Conservation (phyloP, 106 monocot species). For the Amphibolis antarctica region DNA sequence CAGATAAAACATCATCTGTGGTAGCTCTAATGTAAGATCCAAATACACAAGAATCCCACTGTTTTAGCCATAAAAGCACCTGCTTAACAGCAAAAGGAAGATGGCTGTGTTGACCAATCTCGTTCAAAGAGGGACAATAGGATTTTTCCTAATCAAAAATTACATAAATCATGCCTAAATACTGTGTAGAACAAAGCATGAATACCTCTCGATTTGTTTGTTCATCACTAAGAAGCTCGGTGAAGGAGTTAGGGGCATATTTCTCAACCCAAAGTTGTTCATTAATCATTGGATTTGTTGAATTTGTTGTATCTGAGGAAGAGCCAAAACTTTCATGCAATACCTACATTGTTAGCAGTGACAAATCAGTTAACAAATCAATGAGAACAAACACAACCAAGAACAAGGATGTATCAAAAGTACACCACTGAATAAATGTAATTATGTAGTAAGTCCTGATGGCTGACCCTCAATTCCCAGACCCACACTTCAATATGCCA, state of each 20-base stretch:
- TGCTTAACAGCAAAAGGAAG: conserved; percentile 8
- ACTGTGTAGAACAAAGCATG: not conserved
- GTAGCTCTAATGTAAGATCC: conserved; percentile 80
- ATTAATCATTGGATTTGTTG: conserved; percentile 13
- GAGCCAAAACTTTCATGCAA: conserved; percentile 42
- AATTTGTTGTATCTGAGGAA: conserved; percentile 8
- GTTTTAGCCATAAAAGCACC: conserved; percentile 95
- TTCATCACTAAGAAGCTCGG: conserved; percentile 93
- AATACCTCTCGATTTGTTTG: conserved; percentile 89
- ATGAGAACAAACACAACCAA: not conserved
- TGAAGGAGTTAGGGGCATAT: conserved; percentile 89
- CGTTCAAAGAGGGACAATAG: not conserved
- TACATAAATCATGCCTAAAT: not conserved
- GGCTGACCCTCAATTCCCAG: too few relatives aligned
- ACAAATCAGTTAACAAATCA: not conserved
- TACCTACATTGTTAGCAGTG: conserved; percentile 26
- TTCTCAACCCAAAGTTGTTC: conserved; percentile 98
- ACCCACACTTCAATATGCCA: too few relatives aligned
- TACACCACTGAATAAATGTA: too few relatives aligned
- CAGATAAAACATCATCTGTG: conserved; percentile 77
- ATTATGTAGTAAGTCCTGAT: too few relatives aligned
- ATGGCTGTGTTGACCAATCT: not conserved
- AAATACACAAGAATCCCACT: conserved; percentile 95
- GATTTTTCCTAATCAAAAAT: not conserved
- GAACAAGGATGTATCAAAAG: too few relatives aligned